Evolutionary conservation across 1,284 basidiomycete genomes (phyloP), one percentile per base, ranked within the genome.

Genomic region (Chiua sp.): DNA sequence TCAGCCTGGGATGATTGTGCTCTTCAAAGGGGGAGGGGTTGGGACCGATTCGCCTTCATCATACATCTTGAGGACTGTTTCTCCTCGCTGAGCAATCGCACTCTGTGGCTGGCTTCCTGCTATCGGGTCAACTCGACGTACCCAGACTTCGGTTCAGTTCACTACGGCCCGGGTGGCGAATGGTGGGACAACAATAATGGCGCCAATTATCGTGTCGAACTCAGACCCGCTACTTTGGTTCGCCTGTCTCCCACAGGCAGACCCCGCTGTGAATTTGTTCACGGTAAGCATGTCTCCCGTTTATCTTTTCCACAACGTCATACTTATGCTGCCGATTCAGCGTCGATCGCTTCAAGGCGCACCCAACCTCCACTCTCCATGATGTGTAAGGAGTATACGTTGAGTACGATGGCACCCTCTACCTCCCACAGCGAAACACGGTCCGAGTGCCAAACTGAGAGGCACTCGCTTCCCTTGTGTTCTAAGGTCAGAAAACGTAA

Each of bases 101-200:
- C 84, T 18, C 75, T 95, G 50, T 86, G 82, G 75, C 78, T 93
- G 26, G 92, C 87, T 33, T 83, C 82, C 5, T 79, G 88, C 35
- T 94, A 83, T 73, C 78, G 77, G 2, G 67, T 78, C 33, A 47
- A 67, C 37, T 60, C 71, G 22, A 70, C 71, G 51, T 59, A 65
- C 30, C 70, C 70, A 2, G 72, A 75, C 76, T 44, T 55, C 59
- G 83, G 81, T 74, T 82, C 80, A 50, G 75, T 82, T 64, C 80
- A 80, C 67, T 60, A 60, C 71, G 60, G 82, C 72, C 59, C 69
- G 6, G 68, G 78, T 64, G 73, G 87, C 69, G 77, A 88, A 80
- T 82, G 85, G 81, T 98, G 96, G 96, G 96, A 98, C 79, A 97
- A 96, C 76, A 98, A 97, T 69, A 78, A 75, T 16, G 90, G 88